Conservation (phyloP, 2,329 filamentous ascomycete species). For the Rhinocladiella mackenziei region DNA sequence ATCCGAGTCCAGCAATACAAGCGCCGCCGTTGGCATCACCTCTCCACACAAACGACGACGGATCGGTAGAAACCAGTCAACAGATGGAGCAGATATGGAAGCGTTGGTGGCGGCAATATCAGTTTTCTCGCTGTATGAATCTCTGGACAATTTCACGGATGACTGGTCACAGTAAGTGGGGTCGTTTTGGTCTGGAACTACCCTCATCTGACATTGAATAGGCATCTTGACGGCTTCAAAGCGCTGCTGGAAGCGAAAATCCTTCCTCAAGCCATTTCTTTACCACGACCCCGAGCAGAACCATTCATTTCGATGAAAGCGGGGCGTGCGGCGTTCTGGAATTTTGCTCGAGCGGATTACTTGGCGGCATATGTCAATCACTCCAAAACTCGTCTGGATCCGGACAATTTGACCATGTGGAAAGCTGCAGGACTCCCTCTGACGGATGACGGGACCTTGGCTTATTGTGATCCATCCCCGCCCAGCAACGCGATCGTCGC, state of each 20-base stretch:
- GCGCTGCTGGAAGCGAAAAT: constrained; percentile 50
- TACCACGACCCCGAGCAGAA: constrained; percentile 14
- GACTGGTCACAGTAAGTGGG: constrained; percentile 54
- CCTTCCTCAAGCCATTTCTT: constrained; percentile 37
- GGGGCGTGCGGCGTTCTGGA: constrained; percentile 62
- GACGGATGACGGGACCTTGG: constrained; percentile 41
- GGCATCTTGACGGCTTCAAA: constrained; percentile 62
- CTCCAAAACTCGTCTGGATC: constrained; percentile 57
- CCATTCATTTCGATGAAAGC: constrained; percentile 48
- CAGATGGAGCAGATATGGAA: constrained; percentile 44
- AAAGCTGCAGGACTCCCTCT: constrained; percentile 59
- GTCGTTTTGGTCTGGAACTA: neutral
- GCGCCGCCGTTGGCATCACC: neutral
- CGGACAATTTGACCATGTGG: constrained; percentile 61
- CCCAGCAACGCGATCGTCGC: constrained; percentile 15
- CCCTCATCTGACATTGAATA: neutral
- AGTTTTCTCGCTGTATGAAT: constrained; percentile 64
- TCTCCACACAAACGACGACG: constrained; percentile 39
- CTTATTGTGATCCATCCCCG: constrained; percentile 17
- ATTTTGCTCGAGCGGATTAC: constrained; percentile 63
- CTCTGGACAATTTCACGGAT: constrained; percentile 60
- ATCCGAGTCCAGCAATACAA: constrained; percentile 11
- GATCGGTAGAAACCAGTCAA: constrained; percentile 20
- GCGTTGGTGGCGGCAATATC: constrained; percentile 63
- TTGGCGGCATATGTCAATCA: constrained; percentile 62